Conservation (phyloP, 345 rosid genomes). For the Physaria fendleri region DNA sequence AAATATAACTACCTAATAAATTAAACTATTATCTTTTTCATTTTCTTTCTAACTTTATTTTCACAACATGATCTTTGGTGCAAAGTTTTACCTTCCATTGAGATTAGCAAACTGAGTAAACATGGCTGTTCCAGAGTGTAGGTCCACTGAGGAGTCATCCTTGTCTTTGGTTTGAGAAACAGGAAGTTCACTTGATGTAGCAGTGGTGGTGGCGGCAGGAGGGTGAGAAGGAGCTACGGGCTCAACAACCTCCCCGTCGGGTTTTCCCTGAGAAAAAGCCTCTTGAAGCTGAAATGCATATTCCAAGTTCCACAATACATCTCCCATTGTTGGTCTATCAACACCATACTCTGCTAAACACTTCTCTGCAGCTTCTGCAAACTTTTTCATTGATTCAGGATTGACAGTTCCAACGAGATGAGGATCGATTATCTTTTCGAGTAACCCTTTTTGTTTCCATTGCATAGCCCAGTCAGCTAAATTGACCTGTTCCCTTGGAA, state of each 20-base stretch:
- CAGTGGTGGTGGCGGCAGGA: conserved; percentile 4
- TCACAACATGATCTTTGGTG: not conserved
- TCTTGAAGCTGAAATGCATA: conserved; percentile 75
- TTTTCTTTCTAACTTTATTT: not conserved
- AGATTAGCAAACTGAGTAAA: too few species aligned
- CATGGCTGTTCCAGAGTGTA: conserved; percentile 56
- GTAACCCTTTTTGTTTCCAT: conserved; percentile 38
- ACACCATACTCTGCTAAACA: conserved; percentile 51
- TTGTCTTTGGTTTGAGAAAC: conserved; percentile 36
- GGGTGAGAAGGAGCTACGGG: conserved; percentile 4
- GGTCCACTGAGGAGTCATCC: conserved; percentile 29
- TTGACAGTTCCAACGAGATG: conserved; percentile 35
- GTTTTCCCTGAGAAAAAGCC: conserved; percentile 38
- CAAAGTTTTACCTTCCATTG: conserved; percentile 43
- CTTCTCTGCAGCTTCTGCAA: conserved; percentile 54
- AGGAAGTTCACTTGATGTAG: conserved; percentile 19
- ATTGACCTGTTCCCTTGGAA: conserved; percentile 61
- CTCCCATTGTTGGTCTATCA: conserved; percentile 61
- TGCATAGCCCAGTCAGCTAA: conserved; percentile 63
- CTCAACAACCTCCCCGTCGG: conserved; percentile 33
- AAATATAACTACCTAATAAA: not conserved
- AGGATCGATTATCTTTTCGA: conserved; percentile 42
- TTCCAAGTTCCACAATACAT: conserved; percentile 66
- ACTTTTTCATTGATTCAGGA: conserved; percentile 50
- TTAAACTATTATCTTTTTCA: not conserved